These are phyloP conservation scores for Alternaria atra DNA, from an alignment of 2,329 filamentous ascomycete species.

Conservation along the genomic window DNA sequence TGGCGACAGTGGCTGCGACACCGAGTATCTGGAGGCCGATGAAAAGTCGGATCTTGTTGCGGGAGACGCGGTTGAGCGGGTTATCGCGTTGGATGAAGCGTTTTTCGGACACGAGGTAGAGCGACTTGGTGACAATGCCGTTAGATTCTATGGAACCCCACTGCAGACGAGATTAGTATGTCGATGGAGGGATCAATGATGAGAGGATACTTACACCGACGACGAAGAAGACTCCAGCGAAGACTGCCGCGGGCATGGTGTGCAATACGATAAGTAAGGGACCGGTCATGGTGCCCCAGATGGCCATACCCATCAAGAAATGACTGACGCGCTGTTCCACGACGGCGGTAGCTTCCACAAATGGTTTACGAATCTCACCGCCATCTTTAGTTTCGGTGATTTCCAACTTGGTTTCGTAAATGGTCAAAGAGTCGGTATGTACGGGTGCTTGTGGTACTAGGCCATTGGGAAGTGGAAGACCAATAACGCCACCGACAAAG, in stretches of 20 bases:
- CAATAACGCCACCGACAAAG: slow-evolving; percentile 61
- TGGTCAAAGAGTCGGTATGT: slow-evolving; percentile 63
- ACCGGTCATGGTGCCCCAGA: slow-evolving; percentile 64
- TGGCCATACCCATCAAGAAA: slow-evolving; percentile 63
- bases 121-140: slow-evolving; percentile 59
- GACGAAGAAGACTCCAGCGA: slow-evolving; percentile 64
- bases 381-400: slow-evolving; percentile 54
- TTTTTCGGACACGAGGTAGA: slow-evolving; percentile 57
- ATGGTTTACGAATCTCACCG: slow-evolving; percentile 56
- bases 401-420: slow-evolving; percentile 45
- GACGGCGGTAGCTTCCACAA: slow-evolving; percentile 56
- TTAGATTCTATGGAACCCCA: slow-evolving; percentile 59
- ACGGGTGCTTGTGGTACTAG: slow-evolving; percentile 65
- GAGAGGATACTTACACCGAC: slow-evolving; percentile 56
- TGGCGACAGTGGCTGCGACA: slow-evolving; percentile 61
- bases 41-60: slow-evolving; percentile 59
- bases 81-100: slow-evolving; percentile 60
- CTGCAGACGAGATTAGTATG: slow-evolving; percentile 27
- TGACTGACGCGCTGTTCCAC: slow-evolving; percentile 64
- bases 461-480: slow-evolving; percentile 63
- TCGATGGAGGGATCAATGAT: not conserved
- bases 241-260: slow-evolving; percentile 62
- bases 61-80: slow-evolving; percentile 54
- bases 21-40: slow-evolving; percentile 59
- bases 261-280: slow-evolving; percentile 60